Evolutionary conservation across 139 green algal genomes (phyloP).

Genomic region (Zygnema circumcarinatum): DNA sequence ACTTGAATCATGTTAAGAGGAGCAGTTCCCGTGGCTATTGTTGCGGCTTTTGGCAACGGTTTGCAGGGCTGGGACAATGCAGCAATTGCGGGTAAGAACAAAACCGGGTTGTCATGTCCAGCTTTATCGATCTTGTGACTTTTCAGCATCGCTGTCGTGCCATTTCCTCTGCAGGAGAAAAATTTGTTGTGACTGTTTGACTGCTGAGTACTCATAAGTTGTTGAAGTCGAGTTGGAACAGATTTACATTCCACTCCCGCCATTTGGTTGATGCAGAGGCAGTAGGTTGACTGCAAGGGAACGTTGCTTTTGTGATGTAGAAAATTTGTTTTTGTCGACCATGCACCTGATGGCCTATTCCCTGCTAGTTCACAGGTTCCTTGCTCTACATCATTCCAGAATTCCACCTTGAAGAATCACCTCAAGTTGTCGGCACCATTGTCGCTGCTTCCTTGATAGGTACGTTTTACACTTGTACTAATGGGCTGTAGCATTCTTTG

Average conservation of each 20-base stretch:
- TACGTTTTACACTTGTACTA: background rate
- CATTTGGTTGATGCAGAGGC: background rate
- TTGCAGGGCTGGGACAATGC: slow-evolving; percentile 48
- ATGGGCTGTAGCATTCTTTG: no score
- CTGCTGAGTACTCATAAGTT: background rate
- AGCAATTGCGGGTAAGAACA: slow-evolving; percentile 29
- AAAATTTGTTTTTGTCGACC: no score
- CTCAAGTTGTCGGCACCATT: slow-evolving; percentile 13
- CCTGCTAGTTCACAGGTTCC: slow-evolving; percentile 17
- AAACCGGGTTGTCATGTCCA: background rate
- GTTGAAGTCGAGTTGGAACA: background rate
- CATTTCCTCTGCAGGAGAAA: no score
- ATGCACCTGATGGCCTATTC: no score
- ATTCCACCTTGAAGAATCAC: slow-evolving; percentile 5
- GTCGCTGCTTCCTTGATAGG: slow-evolving; percentile 21
- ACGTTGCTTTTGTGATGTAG: no score
- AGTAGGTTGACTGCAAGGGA: background rate
- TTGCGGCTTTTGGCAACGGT: slow-evolving; percentile 38
- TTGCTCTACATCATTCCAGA: slow-evolving; percentile 23
- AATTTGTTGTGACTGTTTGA: background rate
- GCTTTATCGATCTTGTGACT: background rate
- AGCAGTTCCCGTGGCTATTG: slow-evolving; percentile 24
- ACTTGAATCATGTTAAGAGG: background rate
- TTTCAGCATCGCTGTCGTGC: no score
- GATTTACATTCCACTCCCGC: background rate